Percentiles rank a stretch among this genome's conserved stretches.
Conservation (phyloP, 208 protist genomes). For the Leishmania major region DNA sequence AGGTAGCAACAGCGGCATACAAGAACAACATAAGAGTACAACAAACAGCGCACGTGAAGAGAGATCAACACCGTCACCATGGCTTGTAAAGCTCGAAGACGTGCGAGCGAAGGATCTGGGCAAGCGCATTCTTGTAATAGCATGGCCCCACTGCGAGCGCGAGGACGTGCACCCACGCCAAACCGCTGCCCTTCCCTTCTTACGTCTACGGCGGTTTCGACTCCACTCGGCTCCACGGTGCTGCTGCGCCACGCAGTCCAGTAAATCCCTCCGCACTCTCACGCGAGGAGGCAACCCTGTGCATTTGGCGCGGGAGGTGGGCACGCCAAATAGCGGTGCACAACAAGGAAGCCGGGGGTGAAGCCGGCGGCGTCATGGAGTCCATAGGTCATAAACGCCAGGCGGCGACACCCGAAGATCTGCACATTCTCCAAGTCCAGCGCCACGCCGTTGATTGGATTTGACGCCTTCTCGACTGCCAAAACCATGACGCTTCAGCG, state of each 20-base stretch:
- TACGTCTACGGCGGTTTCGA: not conserved
- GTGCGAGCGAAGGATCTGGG: no score
- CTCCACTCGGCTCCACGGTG: not conserved
- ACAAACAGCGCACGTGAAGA: not conserved
- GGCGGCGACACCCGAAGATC: constrained; percentile 46
- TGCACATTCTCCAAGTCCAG: constrained; percentile 52
- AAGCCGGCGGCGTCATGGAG: constrained; percentile 61
- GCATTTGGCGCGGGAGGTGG: not conserved
- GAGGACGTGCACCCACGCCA: not conserved
- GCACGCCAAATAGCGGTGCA: constrained; percentile 40
- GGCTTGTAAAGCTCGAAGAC: no score
- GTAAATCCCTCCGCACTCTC: not conserved
- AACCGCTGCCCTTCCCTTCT: not conserved
- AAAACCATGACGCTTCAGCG: constrained; percentile 60
- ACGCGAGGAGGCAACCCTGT: no score
- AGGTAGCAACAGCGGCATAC: not conserved
- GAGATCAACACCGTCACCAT: no score
- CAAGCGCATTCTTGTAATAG: no score
- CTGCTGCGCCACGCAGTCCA: no score
- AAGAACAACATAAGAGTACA: not conserved
- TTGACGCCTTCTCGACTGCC: constrained; percentile 37
- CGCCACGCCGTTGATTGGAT: constrained; percentile 62
- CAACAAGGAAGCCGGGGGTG: constrained; percentile 46
- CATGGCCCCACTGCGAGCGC: not conserved
- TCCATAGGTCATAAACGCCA: constrained; percentile 40